Evolutionary conservation across 345 rosid species (phyloP).

Genomic region (Lagerstroemia speciosa): DNA sequence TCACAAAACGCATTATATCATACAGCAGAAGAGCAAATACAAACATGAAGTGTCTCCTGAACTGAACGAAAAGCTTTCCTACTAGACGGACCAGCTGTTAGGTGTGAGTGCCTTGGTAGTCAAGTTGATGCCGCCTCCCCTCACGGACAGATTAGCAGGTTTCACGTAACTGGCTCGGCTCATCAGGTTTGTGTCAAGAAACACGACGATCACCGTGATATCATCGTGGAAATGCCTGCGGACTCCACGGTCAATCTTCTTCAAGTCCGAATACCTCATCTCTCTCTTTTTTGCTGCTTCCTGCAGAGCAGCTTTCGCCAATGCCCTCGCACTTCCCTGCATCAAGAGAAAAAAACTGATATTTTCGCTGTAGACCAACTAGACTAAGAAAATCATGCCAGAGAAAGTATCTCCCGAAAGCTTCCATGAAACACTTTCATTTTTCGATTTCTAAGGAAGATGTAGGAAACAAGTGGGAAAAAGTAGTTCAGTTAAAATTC

Average conservation of each 20-base stretch:
- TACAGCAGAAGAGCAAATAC: not conserved
- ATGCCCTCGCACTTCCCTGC: conserved; percentile 78
- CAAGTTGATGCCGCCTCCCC: conserved; percentile 63
- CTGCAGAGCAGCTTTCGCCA: conserved; percentile 71
- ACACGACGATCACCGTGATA: conserved; percentile 72
- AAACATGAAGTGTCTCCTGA: not conserved
- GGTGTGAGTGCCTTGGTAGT: conserved; percentile 56
- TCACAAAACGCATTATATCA: not conserved
- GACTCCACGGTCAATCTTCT: conserved; percentile 82
- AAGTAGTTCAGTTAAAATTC: too few species aligned
- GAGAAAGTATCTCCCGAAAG: too few species aligned
- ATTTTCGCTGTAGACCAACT: not conserved
- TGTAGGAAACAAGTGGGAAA: too few species aligned
- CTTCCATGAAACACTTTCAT: too few species aligned
- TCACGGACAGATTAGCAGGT: conserved; percentile 37
- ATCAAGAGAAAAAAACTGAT: not conserved
- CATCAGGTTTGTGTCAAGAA: conserved; percentile 48
- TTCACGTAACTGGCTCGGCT: conserved; percentile 43
- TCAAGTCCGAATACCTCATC: conserved; percentile 85
- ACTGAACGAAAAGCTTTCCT: not conserved
- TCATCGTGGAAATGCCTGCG: conserved; percentile 92
- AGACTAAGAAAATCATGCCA: too few species aligned
- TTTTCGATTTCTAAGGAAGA: too few species aligned
- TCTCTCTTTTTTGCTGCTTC: conserved; percentile 90
- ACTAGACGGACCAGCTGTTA: conserved; percentile 13